These are phyloP conservation scores for Heterobasidion irregulare DNA, from an alignment of 1,284 basidiomycete species.

Conservation along the genomic window DNA sequence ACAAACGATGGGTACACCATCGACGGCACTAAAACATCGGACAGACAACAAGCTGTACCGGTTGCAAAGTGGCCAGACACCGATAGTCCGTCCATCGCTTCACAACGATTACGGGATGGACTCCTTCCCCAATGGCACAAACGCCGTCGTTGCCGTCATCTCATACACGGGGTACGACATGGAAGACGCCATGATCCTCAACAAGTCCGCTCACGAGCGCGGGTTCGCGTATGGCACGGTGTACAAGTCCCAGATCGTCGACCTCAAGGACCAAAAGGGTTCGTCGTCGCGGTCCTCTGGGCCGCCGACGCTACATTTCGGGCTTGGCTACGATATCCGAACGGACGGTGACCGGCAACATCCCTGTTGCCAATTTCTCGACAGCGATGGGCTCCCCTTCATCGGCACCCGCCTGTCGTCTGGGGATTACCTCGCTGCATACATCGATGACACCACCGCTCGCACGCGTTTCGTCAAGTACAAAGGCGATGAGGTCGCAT, in stretches of 20 bases:
- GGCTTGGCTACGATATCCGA: constrained; percentile 73
- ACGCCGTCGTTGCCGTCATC: constrained; percentile 98
- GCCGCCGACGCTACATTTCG: constrained; percentile 73
- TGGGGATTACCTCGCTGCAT: constrained; percentile 82
- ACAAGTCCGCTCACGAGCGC: constrained; percentile 97
- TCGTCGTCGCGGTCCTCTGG: constrained; percentile 43
- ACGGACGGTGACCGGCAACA: constrained; percentile 50
- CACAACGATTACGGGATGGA: constrained; percentile 99
- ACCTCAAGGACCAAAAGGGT: constrained; percentile 78
- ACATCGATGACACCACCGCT: constrained; percentile 81
- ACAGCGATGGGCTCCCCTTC: constrained; percentile 80
- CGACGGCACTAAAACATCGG: constrained; percentile 82
- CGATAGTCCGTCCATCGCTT: constrained; percentile 86
- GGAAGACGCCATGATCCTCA: constrained; percentile 99
- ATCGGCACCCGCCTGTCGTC: constrained; percentile 66
- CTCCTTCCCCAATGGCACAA: constrained; percentile 96
- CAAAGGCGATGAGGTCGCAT: constrained; percentile 92
- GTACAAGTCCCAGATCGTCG: constrained; percentile 92
- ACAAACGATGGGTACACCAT: constrained; percentile 99
- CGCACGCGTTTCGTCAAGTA: constrained; percentile 89
- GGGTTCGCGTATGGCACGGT: constrained; percentile 97
- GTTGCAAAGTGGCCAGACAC: constrained; percentile 92
- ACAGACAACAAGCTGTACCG: constrained; percentile 99
- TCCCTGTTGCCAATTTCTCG: constrained; percentile 55
- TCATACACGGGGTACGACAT: constrained; percentile 99